Conservation (phyloP, 2,329 filamentous ascomycete genomes). For the Talaromyces sp. region DNA sequence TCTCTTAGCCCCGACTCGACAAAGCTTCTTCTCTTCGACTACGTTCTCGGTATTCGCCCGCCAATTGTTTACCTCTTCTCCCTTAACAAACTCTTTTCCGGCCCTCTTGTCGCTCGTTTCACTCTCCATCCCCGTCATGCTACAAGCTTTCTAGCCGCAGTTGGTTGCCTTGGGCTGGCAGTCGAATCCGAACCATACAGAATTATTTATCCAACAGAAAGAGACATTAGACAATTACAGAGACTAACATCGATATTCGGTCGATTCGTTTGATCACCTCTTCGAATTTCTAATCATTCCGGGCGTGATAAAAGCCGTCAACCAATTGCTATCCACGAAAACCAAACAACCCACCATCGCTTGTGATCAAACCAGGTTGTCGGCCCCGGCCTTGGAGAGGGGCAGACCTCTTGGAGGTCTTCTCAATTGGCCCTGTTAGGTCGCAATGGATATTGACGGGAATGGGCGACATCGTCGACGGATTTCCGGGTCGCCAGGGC, state of each 20-base stretch:
- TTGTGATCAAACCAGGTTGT: constrained; percentile 24
- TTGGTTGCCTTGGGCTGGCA: not conserved
- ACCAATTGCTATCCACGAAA: not conserved
- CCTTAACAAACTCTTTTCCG: not conserved
- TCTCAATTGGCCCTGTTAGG: constrained; percentile 26
- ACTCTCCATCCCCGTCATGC: not conserved
- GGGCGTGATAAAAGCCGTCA: not conserved
- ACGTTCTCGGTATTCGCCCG: not conserved
- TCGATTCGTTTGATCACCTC: not conserved
- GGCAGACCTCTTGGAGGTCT: constrained; percentile 41
- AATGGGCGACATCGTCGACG: constrained; percentile 18
- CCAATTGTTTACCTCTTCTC: not conserved
- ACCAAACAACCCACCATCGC: not conserved
- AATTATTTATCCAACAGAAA: not conserved
- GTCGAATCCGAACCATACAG: not conserved
- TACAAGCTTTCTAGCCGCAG: not conserved
- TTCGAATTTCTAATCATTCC: not conserved
- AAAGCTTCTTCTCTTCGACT: not conserved
- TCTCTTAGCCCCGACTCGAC: not conserved
- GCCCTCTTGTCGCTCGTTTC: constrained; percentile 1
- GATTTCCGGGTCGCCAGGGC: constrained; percentile 10
- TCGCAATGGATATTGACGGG: constrained; percentile 29
- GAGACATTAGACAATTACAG: not conserved
- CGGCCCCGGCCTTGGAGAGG: constrained; percentile 33
- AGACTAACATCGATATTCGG: not conserved